These are phyloP conservation scores for Pichia sp. DNA, from an alignment of 1,139 yeast species.

Conservation along the genomic window DNA sequence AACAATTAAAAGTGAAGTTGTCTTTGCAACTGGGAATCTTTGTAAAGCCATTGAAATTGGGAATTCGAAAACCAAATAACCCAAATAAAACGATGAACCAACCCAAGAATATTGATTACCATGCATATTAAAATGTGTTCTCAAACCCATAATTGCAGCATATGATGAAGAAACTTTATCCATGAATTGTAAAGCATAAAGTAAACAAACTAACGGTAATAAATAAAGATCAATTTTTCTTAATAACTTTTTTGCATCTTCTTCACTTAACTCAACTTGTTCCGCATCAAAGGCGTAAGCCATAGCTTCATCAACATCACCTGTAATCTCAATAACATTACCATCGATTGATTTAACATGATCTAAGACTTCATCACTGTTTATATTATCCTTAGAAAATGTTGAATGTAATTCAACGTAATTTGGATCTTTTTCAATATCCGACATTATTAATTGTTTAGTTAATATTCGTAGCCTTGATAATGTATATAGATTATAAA, in stretches of 20 bases:
- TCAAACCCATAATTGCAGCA: constrained; percentile 52
- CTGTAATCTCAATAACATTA: constrained; percentile 29
- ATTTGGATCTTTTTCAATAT: constrained; percentile 14
- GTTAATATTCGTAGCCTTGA: background rate
- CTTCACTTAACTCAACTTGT: constrained; percentile 20
- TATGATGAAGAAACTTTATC: constrained; percentile 55
- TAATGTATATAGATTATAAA: background rate
- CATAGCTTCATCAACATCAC: constrained; percentile 31
- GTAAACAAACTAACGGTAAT: constrained; percentile 48
- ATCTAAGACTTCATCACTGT: constrained; percentile 27
- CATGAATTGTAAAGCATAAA: constrained; percentile 58
- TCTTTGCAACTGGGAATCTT: constrained; percentile 38
- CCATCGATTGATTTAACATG: constrained; percentile 33
- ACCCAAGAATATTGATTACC: constrained; percentile 52
- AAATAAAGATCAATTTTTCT: constrained; percentile 49
- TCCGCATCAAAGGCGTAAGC: constrained; percentile 26
- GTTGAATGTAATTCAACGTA: constrained; percentile 17
- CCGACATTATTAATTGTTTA: constrained; percentile 4
- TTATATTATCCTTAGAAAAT: constrained; percentile 29
- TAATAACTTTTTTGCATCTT: constrained; percentile 33
- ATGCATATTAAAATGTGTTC: constrained; percentile 41
- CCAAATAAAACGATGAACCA: constrained; percentile 51
- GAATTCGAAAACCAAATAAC: constrained; percentile 42
- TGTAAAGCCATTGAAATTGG: constrained; percentile 41
- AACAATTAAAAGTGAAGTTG: constrained; percentile 34